Conservation (phyloP, 1,139 yeast genomes). For the Zhuliangozyma blackwelliae region DNA sequence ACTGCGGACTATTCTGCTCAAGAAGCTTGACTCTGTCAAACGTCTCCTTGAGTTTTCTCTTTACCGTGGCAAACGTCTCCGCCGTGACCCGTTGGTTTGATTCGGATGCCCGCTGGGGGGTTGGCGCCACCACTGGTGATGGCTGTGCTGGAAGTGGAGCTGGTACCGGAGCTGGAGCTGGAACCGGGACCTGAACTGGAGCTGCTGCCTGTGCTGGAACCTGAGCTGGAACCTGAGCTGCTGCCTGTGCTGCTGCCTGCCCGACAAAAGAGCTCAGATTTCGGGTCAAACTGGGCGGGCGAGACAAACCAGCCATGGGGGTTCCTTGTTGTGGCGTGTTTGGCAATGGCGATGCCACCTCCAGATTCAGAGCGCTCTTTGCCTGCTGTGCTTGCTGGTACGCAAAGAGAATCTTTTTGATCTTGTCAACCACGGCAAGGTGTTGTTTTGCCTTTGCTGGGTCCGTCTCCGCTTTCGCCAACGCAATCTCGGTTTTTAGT, state of each 20-base stretch:
- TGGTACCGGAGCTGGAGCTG: too few relatives aligned
- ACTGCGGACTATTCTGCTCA: slow-evolving; percentile 12
- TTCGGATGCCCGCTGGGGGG: background rate
- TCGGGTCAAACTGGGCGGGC: background rate
- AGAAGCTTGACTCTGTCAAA: slow-evolving; percentile 34
- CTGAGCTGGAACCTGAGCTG: too few relatives aligned
- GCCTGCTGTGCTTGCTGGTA: slow-evolving; percentile 36
- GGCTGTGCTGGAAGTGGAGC: background rate
- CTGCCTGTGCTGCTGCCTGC: too few relatives aligned
- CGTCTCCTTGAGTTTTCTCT: slow-evolving; percentile 35
- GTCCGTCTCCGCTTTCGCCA: slow-evolving; percentile 53
- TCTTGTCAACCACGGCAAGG: slow-evolving; percentile 61
- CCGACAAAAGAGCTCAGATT: background rate
- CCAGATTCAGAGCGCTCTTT: slow-evolving; percentile 11
- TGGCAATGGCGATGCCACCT: background rate
- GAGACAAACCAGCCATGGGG: background rate
- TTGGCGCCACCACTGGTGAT: too few relatives aligned
- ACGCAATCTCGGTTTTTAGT: slow-evolving; percentile 58
- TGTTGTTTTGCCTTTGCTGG: slow-evolving; percentile 65
- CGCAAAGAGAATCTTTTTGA: slow-evolving; percentile 45
- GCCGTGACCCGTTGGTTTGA: slow-evolving; percentile 21
- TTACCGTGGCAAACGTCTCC: slow-evolving; percentile 40
- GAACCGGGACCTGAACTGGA: too few relatives aligned
- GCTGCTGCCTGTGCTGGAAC: too few relatives aligned
- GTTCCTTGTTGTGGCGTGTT: background rate